Conservation (phyloP, 495 filamentous ascomycete species). For the Paragyromitra xinjiangensis region DNA sequence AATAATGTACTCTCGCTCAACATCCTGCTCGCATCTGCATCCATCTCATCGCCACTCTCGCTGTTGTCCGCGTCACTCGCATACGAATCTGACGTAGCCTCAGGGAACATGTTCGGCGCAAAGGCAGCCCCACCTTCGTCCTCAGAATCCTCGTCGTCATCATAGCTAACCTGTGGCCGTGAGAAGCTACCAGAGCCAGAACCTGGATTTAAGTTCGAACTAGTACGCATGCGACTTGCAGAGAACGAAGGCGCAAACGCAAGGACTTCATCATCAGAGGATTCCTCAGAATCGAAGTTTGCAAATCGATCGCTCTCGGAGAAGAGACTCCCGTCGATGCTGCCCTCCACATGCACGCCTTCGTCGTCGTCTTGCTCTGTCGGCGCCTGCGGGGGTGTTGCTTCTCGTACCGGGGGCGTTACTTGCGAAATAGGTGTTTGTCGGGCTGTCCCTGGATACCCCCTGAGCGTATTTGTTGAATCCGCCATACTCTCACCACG, state of each 20-base stretch:
- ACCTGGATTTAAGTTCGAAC: neutral
- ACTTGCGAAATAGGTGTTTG: conserved; percentile 7
- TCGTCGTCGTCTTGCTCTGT: conserved; percentile 4
- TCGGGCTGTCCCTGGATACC: neutral
- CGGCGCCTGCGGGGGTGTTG: neutral
- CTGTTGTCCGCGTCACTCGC: conserved; percentile 39
- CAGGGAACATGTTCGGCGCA: conserved; percentile 24
- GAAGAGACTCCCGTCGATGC: conserved; percentile 24
- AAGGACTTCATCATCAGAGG: conserved; percentile 53
- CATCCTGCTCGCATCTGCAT: conserved; percentile 53
- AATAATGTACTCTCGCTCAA: conserved; percentile 76
- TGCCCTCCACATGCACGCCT: conserved; percentile 21
- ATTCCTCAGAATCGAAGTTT: conserved; percentile 49
- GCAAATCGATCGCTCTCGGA: conserved; percentile 46
- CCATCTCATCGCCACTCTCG: conserved; percentile 59
- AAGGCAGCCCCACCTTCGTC: conserved; percentile 54
- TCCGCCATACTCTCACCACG: conserved; percentile 28
- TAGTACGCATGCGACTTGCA: neutral
- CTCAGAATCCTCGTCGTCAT: conserved; percentile 51
- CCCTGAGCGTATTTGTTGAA: conserved; percentile 35
- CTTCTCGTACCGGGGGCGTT: neutral
- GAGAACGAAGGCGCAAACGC: conserved; percentile 49
- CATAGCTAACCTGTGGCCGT: conserved; percentile 23
- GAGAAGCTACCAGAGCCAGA: conserved; percentile 1
- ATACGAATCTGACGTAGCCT: conserved; percentile 37